These are phyloP conservation scores for Phytophthora pinifolia DNA, from an alignment of 352 stramenopile species.

Conservation along the genomic window DNA sequence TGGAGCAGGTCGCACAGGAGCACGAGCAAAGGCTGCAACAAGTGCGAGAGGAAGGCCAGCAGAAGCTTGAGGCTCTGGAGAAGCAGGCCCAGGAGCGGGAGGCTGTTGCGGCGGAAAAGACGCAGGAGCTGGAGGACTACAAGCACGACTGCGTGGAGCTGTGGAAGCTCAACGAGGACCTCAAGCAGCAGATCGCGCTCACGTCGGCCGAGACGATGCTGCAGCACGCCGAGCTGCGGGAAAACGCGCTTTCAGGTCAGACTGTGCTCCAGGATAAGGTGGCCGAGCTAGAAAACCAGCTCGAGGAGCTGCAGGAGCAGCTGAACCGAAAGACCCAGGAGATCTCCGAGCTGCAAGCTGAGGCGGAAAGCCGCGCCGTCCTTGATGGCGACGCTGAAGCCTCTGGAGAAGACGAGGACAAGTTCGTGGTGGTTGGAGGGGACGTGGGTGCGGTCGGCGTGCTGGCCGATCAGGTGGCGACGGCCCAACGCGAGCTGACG, in stretches of 20 bases:
- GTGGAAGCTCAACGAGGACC: conserved; percentile 77
- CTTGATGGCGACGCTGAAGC: conserved; percentile 19
- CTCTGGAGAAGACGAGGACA: conserved; percentile 33
- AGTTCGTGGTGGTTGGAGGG: conserved; percentile 52
- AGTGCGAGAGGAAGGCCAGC: conserved; percentile 17
- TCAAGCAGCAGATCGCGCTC: conserved; percentile 73
- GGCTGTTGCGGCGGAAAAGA: conserved; percentile 32
- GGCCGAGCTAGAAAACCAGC: conserved; percentile 55
- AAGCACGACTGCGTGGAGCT: conserved; percentile 80
- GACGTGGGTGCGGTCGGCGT: conserved; percentile 49
- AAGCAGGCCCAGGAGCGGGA: conserved; percentile 31
- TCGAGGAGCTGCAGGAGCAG: conserved; percentile 63
- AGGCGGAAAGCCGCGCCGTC: conserved; percentile 19
- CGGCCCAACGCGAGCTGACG: conserved; percentile 73
- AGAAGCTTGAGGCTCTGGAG: conserved; percentile 20
- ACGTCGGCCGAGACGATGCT: conserved; percentile 58
- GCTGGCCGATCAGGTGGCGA: conserved; percentile 71
- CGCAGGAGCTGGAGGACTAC: conserved; percentile 68
- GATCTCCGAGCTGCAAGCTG: conserved; percentile 37
- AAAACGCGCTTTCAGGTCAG: conserved; percentile 59
- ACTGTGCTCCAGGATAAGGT: conserved; percentile 53
- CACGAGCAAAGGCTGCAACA: conserved; percentile 31
- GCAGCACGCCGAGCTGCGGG: conserved; percentile 54
- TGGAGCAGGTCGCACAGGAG: conserved; percentile 13
- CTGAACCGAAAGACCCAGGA: conserved; percentile 61